A percentile compares a stretch with the other conserved stretches of the same genome.
phyloP scores from a whole-genome alignment of 2,329 filamentous ascomycete genomes.

The Epichloe sylvatica region DNA sequence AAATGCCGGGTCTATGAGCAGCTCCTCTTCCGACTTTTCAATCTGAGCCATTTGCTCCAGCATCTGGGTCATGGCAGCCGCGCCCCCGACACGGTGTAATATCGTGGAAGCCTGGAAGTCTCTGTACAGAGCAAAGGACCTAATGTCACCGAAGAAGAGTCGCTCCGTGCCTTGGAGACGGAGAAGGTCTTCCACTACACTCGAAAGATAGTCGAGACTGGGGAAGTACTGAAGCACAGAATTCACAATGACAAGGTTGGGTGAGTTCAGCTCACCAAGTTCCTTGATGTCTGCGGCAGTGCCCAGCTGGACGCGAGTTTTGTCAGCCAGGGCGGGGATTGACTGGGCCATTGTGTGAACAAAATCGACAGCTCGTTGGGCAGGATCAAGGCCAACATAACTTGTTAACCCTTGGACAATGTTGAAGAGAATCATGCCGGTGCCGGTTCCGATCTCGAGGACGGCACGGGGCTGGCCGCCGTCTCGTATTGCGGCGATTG shows the following conservation, averaged over 20 bases:
- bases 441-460: constrained; percentile 18
- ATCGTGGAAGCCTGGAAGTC: constrained; percentile 5
- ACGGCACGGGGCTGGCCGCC: constrained; percentile 8
- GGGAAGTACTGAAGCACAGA: constrained; percentile 18
- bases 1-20: constrained; percentile 15
- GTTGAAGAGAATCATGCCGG: constrained; percentile 21
- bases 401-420: constrained; percentile 8
- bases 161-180: background rate
- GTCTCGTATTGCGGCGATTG: constrained; percentile 10
- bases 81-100: background rate
- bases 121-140: constrained; percentile 8
- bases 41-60: constrained; percentile 5
- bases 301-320: background rate
- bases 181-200: constrained; percentile 6
- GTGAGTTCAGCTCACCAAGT: background rate
- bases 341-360: constrained; percentile 8
- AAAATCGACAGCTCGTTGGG: constrained; percentile 11
- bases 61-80: background rate
- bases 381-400: constrained; percentile 18
- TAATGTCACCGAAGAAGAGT: constrained; percentile 12
- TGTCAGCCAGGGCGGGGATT: constrained; percentile 5
- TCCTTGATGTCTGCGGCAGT: background rate
- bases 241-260: constrained; percentile 14
- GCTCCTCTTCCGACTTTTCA: constrained; percentile 10
- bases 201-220: constrained; percentile 11